A percentile compares a stretch with the other conserved stretches of the same genome.
Evolutionary conservation across 805 yeast species (phyloP).

Genomic region (Candida sithepensis): DNA sequence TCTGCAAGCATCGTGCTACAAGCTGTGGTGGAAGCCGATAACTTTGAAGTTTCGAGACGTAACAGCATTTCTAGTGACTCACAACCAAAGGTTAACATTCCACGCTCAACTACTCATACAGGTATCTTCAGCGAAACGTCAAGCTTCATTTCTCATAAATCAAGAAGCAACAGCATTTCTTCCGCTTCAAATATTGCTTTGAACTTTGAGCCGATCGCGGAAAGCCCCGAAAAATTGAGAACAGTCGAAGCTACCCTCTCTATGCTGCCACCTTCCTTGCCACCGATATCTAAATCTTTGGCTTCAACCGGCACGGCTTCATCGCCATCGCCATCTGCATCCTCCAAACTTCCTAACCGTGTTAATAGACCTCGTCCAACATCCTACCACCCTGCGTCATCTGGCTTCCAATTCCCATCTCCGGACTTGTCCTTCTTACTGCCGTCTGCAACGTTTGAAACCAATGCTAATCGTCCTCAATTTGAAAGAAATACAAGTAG

Average conservation of each 20-base stretch:
- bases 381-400: constrained; percentile 70
- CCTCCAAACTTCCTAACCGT: constrained; percentile 29
- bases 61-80: constrained; percentile 26
- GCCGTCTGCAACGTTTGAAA: constrained; percentile 23
- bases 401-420: constrained; percentile 23
- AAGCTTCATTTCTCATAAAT: constrained; percentile 6
- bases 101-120: constrained; percentile 33
- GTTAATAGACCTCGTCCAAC: constrained; percentile 75
- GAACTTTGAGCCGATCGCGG: constrained; percentile 44
- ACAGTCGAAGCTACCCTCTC: constrained; percentile 5
- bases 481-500: constrained; percentile 14
- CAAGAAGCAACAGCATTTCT: constrained; percentile 15
- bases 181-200: constrained; percentile 8
- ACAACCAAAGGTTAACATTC: constrained; percentile 16
- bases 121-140: constrained; percentile 7
- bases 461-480: constrained; percentile 18
- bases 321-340: constrained; percentile 40
- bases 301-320: constrained; percentile 14
- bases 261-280: constrained; percentile 25
- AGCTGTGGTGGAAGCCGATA: constrained; percentile 68
- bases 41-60: constrained; percentile 31
- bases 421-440: constrained; percentile 29
- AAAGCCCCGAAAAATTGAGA: constrained; percentile 34
- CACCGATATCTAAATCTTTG: constrained; percentile 21
- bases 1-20: constrained; percentile 68